A percentile compares a stretch with the other conserved stretches of the same genome.
These are phyloP conservation scores for Fusarium sp. DNA, from an alignment of 2,329 filamentous ascomycete species.

Conservation along the genomic window DNA sequence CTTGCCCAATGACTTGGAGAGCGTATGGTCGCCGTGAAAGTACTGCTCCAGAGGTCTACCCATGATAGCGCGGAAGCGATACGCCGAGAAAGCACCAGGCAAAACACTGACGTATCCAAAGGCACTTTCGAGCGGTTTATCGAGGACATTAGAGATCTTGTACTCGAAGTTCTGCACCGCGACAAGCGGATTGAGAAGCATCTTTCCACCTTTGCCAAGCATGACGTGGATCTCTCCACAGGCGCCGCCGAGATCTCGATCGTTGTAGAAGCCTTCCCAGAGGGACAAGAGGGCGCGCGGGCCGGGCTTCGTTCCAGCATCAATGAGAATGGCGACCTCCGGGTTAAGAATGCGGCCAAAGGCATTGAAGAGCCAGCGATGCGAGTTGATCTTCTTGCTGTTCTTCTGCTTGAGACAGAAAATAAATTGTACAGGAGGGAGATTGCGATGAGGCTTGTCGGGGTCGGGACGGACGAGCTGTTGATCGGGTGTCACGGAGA, in stretches of 20 bases:
- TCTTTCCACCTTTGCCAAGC: constrained; percentile 35
- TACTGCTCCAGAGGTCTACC: constrained; percentile 38
- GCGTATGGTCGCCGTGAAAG: constrained; percentile 40
- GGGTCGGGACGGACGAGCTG: constrained; percentile 37
- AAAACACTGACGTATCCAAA: constrained; percentile 41
- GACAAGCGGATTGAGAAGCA: constrained; percentile 39
- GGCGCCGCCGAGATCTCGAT: constrained; percentile 37
- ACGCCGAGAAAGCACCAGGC: constrained; percentile 38
- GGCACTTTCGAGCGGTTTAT: constrained; percentile 38
- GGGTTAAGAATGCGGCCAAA: constrained; percentile 41
- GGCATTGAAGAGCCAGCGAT: constrained; percentile 41
- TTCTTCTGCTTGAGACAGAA: constrained; percentile 43
- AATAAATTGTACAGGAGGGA: constrained; percentile 39
- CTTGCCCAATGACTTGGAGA: constrained; percentile 38
- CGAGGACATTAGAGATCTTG: constrained; percentile 40
- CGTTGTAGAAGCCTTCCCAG: constrained; percentile 41
- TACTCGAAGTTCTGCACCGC: constrained; percentile 41
- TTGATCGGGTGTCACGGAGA: constrained; percentile 40
- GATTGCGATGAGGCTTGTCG: constrained; percentile 31
- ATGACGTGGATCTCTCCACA: constrained; percentile 41
- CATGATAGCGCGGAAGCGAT: constrained; percentile 40
- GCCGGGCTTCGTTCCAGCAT: constrained; percentile 40
- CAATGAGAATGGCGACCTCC: constrained; percentile 39
- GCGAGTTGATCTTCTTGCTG: constrained; percentile 43
- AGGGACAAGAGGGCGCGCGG: constrained; percentile 34